Conservation (phyloP, 2,329 filamentous ascomycete genomes). For the Byssothecium circinans region DNA sequence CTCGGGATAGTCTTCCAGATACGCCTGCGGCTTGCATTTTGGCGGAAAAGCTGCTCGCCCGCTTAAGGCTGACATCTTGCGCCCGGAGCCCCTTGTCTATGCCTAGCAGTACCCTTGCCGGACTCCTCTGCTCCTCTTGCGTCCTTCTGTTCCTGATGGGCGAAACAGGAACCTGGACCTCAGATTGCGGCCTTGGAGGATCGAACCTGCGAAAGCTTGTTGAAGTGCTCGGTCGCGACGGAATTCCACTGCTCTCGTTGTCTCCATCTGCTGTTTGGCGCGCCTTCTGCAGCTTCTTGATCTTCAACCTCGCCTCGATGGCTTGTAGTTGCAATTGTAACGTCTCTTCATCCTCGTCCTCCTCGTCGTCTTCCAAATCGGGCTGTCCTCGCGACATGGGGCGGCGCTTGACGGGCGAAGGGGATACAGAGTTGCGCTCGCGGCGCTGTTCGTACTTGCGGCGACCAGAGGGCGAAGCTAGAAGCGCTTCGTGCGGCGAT, state of each 20-base stretch:
- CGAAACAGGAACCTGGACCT: conserved; percentile 77
- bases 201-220: conserved; percentile 24
- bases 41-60: conserved; percentile 54
- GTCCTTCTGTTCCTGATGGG: conserved; percentile 57
- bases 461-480: conserved; percentile 76
- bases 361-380: conserved; percentile 51
- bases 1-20: conserved; percentile 17
- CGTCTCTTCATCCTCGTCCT: conserved; percentile 85
- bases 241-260: conserved; percentile 23
- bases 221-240: conserved; percentile 33
- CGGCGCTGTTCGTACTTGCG: conserved; percentile 68
- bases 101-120: conserved; percentile 76
- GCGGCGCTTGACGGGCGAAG: conserved; percentile 60
- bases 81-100: conserved; percentile 87
- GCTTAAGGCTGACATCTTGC: conserved; percentile 80
- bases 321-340: conserved; percentile 82
- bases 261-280: conserved; percentile 35
- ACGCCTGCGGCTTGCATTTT: conserved; percentile 10
- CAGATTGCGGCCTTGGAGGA: conserved; percentile 19
- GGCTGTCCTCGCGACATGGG: conserved; percentile 20
- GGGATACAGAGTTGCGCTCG: conserved; percentile 58
- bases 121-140: conserved; percentile 65
- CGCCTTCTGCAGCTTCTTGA: conserved; percentile 77
- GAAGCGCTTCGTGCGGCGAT: conserved; percentile 63
- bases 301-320: conserved; percentile 81